These are phyloP conservation scores for Plasmodium vinckei DNA, from an alignment of 169 alveolate genomes.

Conservation along the genomic window DNA sequence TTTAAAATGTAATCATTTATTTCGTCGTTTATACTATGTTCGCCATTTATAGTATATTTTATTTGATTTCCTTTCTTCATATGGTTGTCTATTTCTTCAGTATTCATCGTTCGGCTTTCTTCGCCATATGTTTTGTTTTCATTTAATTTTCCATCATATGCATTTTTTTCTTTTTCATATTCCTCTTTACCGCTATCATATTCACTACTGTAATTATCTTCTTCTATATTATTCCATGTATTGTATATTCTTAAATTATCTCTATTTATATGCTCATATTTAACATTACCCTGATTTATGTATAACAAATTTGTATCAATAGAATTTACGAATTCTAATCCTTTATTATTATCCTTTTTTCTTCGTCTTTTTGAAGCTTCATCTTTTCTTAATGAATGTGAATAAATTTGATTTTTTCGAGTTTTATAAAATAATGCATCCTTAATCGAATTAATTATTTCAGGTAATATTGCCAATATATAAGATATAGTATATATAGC, in stretches of 20 bases:
- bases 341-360: constrained; percentile 26
- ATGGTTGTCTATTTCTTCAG: not conserved
- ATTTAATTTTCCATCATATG: not conserved
- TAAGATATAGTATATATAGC: constrained; percentile 26
- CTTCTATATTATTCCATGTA: not conserved
- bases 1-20: constrained; percentile 18
- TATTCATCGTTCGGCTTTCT: not conserved
- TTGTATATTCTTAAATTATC: not conserved
- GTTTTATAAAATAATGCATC: constrained; percentile 40
- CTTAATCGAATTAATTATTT: constrained; percentile 34
- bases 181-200: not conserved
- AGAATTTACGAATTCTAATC: constrained; percentile 10
- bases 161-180: not conserved
- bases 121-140: not conserved
- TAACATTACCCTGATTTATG: constrained; percentile 18
- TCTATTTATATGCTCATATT: not conserved
- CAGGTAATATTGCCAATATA: constrained; percentile 30
- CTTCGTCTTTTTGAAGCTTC: not conserved
- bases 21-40: constrained; percentile 1
- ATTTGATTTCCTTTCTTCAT: not conserved
- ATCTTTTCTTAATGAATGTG: constrained; percentile 34
- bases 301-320: constrained; percentile 46
- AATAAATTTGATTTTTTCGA: constrained; percentile 18
- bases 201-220: not conserved
- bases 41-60: not conserved